Evolutionary conservation across 257 asterid genomes (phyloP).

Genomic region (Paraleonurus japonicus): DNA sequence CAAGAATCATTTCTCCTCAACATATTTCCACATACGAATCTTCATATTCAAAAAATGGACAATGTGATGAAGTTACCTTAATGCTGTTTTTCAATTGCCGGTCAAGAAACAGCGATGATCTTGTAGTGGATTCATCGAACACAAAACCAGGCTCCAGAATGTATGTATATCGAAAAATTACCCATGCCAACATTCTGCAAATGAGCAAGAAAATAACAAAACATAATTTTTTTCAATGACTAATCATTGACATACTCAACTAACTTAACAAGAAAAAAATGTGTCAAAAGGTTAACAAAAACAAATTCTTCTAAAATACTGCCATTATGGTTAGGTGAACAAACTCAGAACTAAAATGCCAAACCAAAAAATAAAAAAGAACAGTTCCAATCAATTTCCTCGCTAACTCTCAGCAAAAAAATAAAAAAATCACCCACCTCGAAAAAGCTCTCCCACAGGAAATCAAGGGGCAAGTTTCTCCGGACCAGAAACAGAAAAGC

Average conservation of each 20-base stretch:
- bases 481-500: slow-evolving; percentile 78
- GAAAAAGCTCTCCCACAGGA: slow-evolving; percentile 84
- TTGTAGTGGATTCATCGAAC: slow-evolving; percentile 77
- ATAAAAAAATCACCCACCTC: slow-evolving; percentile 52
- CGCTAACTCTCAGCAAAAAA: not conserved
- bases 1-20: not conserved
- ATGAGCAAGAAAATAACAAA: not conserved
- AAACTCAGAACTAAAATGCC: not conserved
- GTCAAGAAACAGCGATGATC: slow-evolving; percentile 51
- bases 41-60: slow-evolving; percentile 11
- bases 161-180: slow-evolving; percentile 65
- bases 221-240: not conserved
- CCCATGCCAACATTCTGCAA: slow-evolving; percentile 69
- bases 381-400: not conserved
- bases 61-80: slow-evolving; percentile 50
- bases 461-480: slow-evolving; percentile 82
- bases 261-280: not conserved
- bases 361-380: slow-evolving; percentile 5
- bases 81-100: slow-evolving; percentile 70
- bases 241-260: not conserved
- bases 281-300: not conserved
- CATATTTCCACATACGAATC: slow-evolving; percentile 3
- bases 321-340: not conserved
- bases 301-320: not conserved
- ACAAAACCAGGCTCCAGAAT: slow-evolving; percentile 86